phyloP scores from a whole-genome alignment of 164 flowering plant species.

The Tinospora cordifolia region DNA sequence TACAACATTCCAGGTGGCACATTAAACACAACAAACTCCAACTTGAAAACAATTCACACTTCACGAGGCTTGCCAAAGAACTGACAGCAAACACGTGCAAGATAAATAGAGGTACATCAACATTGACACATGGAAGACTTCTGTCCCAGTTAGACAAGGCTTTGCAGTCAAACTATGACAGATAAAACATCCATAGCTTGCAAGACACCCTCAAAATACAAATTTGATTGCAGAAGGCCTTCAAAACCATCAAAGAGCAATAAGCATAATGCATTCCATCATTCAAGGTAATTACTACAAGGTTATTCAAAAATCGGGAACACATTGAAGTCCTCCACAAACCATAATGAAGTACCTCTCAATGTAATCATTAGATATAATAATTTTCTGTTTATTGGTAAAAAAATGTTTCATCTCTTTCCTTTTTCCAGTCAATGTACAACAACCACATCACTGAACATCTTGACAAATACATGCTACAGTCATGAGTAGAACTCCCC shows the following conservation, averaged over 20 bases:
- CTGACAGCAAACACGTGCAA: neutral
- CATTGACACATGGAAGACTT: neutral
- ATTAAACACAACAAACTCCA: neutral
- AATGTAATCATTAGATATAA: constrained; percentile 6
- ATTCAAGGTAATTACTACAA: constrained; percentile 9
- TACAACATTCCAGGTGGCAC: neutral
- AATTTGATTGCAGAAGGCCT: neutral
- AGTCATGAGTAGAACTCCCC: constrained; percentile 32
- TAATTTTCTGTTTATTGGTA: no score
- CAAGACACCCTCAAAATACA: neutral
- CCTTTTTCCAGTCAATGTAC: constrained; percentile 17
- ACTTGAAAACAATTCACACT: neutral
- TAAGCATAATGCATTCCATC: constrained; percentile 6
- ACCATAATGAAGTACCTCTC: constrained; percentile 14
- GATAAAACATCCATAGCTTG: neutral
- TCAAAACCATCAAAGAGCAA: constrained; percentile 5
- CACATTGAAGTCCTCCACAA: constrained; percentile 17
- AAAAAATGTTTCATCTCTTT: neutral
- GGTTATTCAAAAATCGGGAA: constrained; percentile 12
- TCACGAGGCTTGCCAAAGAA: neutral
- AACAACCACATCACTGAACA: constrained; percentile 24
- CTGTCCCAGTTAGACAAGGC: neutral
- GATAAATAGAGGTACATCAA: neutral
- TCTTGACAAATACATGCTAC: constrained; percentile 32
- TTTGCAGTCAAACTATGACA: neutral